These are phyloP conservation scores for Amauroascus verrucosus DNA, from an alignment of 2,329 filamentous ascomycete genomes.

Conservation along the genomic window DNA sequence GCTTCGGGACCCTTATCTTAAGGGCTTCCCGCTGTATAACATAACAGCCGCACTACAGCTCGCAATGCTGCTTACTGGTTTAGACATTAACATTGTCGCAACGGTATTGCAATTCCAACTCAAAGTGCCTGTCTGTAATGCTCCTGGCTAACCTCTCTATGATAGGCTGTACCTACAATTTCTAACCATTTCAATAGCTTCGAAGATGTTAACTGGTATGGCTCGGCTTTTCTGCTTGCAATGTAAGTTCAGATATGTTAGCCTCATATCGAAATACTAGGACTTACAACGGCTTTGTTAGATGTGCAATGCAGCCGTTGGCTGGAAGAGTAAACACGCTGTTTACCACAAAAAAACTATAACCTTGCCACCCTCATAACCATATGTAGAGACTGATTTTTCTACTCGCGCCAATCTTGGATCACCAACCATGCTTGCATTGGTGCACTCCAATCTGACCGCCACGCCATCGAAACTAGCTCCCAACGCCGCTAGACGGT, in stretches of 20 bases:
- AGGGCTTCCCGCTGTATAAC: neutral
- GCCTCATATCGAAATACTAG: neutral
- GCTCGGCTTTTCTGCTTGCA: constrained; percentile 7
- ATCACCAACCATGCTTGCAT: neutral
- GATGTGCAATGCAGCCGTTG: constrained; percentile 6
- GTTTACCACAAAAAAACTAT: neutral
- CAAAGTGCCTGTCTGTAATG: too few relatives aligned
- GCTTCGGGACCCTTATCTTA: neutral
- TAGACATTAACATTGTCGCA: constrained; percentile 8
- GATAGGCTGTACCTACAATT: constrained; percentile 6
- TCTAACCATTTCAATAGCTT: constrained; percentile 6
- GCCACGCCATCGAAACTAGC: neutral
- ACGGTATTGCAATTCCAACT: too few relatives aligned
- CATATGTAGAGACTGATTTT: constrained; percentile 27
- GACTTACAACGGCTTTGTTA: neutral
- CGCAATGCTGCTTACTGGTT: constrained; percentile 1
- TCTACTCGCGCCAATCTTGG: neutral
- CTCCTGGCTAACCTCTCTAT: neutral
- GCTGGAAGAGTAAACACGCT: constrained; percentile 4
- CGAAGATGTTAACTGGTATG: constrained; percentile 11
- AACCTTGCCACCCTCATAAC: constrained; percentile 29
- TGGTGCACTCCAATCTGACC: neutral
- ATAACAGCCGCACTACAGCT: neutral
- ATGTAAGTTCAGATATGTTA: neutral
- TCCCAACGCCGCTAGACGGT: neutral